Conservation (phyloP, 768 basidiomycete species). For the Lactarius indigo region DNA sequence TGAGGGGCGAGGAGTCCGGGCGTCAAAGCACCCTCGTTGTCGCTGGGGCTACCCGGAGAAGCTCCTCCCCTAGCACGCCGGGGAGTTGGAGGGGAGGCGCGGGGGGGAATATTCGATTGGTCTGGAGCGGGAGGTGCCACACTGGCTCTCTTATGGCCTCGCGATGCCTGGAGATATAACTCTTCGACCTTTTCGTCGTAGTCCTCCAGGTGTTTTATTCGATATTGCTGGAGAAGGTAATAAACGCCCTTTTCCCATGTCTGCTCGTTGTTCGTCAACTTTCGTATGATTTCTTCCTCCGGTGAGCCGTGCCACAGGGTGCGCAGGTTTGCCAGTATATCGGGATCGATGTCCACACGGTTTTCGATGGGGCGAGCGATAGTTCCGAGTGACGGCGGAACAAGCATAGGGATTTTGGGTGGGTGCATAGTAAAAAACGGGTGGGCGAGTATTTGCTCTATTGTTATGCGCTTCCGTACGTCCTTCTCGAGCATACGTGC, state of each 20-base stretch:
- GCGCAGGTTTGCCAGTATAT: slow-evolving; percentile 85
- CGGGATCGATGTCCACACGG: slow-evolving; percentile 71
- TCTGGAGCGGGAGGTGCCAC: slow-evolving; percentile 29
- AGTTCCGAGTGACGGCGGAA: slow-evolving; percentile 58
- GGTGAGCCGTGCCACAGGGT: slow-evolving; percentile 87
- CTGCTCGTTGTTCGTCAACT: slow-evolving; percentile 59
- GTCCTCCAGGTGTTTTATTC: slow-evolving; percentile 69
- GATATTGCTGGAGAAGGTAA: slow-evolving; percentile 81
- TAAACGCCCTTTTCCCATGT: slow-evolving; percentile 98
- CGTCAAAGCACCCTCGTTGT: slow-evolving; percentile 21
- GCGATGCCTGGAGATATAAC: slow-evolving; percentile 32
- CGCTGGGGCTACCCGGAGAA: slow-evolving; percentile 23
- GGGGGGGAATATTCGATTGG: slow-evolving; percentile 41
- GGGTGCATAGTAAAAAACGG: slow-evolving; percentile 67
- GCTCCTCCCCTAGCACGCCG: slow-evolving; percentile 41
- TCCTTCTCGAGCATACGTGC: slow-evolving; percentile 77
- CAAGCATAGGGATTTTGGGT: slow-evolving; percentile 41
- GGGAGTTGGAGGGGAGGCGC: slow-evolving; percentile 60
- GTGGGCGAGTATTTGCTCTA: slow-evolving; percentile 74
- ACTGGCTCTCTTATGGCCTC: slow-evolving; percentile 35
- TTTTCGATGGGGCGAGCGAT: slow-evolving; percentile 66
- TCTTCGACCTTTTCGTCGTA: slow-evolving; percentile 49
- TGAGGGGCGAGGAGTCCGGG: slow-evolving; percentile 20
- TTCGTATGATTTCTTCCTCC: slow-evolving; percentile 69
- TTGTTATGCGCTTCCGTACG: slow-evolving; percentile 71